Evolutionary conservation across 140 eudicot genomes (phyloP), one percentile per base, ranked within the genome.

Genomic region (Flaveria floridana): DNA sequence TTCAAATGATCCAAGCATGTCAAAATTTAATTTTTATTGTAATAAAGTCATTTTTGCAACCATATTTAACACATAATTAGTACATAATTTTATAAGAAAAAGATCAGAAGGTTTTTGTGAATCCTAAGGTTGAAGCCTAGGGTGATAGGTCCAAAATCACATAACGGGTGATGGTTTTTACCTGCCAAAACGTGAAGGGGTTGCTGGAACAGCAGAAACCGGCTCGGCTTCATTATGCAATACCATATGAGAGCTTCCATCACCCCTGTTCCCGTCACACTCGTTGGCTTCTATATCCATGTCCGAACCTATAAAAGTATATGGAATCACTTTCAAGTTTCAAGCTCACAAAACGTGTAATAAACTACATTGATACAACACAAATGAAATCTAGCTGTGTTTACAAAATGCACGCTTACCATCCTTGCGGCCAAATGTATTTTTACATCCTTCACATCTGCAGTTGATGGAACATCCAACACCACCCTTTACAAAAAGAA

Each of bases 371-470:
- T 34, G 7, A 34, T 5, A 34, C 41, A 34, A 34, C 41, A 34
- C 41, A 34, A 65, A 67, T 21, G 67, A 71, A 65, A 19, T 50
- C 7, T 19, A 13, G n/a, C 14, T 34, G 41, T 34, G 7, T 34
- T 5, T 34, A 34, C 41, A 34, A 4, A 34, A 34, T 34, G 41
- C 61, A 77, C 6, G 63, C 92, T 80, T 69, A 93, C 98, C 98
- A 78, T 93, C 97, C 78, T 86, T 90, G 79, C 91, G 85, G 57
- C 97, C 97, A 76, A 91, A 91, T 53, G 93, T 85, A 79, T 91
- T 91, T 82, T 91, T 88, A 79, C 97, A 91, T 47, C 89, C 97
- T 86, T 91, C 97, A 71, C 97, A 91, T 81, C 97, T 80, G 86
- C 97, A 91, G 85, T 81, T 85, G 34, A 91, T 71, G 11, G 97